Base-by-base conservation (phyloP, 805 yeast species). In the Cyberlindnera xylosilytica region DNA sequence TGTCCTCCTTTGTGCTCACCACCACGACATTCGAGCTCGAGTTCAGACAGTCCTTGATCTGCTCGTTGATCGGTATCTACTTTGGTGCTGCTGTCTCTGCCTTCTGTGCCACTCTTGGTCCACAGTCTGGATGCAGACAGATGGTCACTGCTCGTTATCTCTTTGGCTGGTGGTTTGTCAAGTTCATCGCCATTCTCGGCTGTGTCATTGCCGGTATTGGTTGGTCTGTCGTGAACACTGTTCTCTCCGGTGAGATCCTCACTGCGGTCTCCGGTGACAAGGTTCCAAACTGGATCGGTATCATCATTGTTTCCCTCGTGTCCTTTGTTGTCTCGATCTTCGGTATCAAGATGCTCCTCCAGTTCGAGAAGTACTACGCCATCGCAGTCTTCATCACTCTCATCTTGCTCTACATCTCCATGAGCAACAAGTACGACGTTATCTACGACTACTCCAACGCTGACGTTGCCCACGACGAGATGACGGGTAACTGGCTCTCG, bases 131-230 rank as follows among this genome's bases (percentile, higher is more conserved):
- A 0, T 77, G 93, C 48, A 70, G 97, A 54, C 95, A 88, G 57
- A 84, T 88, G 89, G 90, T 87, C 15, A 74, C 87, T 20, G 83
- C 89, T 2, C 72, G 95, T 47, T 87, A 73, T 54, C 66, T 87
- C 35, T 88, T 87, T 59, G 97, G 97, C 2, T 83, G 90, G 80
- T 84, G 84, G 82, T 78, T 82, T 51, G 90, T 88, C 34, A 83
- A 84, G 60, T 68, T 87, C 44, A 83, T 87, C 33, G 81, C 88
- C 12, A 60, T 88, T 26, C 76, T 84, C 23, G 76, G 87, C 32
- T 78, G 85, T 46, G 49, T 45, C 24, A 64, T 86, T 37, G 95
- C 95, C 33, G 83, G 83, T 16, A 60, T 86, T 52, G 96, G 96
- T 16, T 88, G 96, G 96, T 78, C 91, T 13, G 81, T 88, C 24